Evolutionary conservation across 2,329 filamentous ascomycete species (phyloP).

Genomic region (Bipolaris victoriae): DNA sequence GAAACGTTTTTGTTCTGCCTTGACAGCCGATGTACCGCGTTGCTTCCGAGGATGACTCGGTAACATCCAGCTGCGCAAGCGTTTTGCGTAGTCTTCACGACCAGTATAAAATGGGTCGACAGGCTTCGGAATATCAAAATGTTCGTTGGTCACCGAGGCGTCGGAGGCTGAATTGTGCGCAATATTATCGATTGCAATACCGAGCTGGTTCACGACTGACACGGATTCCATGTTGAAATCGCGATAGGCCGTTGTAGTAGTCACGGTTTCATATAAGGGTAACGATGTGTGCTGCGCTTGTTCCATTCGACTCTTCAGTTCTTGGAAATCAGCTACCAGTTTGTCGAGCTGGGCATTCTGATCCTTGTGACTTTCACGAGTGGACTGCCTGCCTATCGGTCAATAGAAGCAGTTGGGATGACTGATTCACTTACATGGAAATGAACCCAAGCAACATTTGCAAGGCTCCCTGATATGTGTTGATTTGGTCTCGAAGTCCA

Average conservation of each 20-base stretch:
- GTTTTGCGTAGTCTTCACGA: slow-evolving; percentile 1
- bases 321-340: neutral
- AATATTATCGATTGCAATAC: neutral
- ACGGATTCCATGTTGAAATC: slow-evolving; percentile 4
- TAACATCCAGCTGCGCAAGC: neutral
- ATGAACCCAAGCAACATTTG: slow-evolving; percentile 5
- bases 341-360: slow-evolving; percentile 1
- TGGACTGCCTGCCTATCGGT: slow-evolving; percentile 2
- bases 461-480: slow-evolving; percentile 5
- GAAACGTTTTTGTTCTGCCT: slow-evolving; percentile 15
- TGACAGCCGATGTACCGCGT: neutral
- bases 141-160: neutral
- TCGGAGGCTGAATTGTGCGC: neutral
- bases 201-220: slow-evolving; percentile 1
- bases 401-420: neutral
- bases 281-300: neutral
- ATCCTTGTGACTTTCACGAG: slow-evolving; percentile 1
- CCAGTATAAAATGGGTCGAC: slow-evolving; percentile 8
- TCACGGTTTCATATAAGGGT: neutral
- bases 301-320: neutral
- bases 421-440: neutral
- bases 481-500: slow-evolving; percentile 6
- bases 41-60: neutral
- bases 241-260: neutral
- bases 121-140: slow-evolving; percentile 8